These are phyloP conservation scores for Zoysia japonica DNA, from an alignment of 176 grass and related monocot genomes.

Conservation along the genomic window DNA sequence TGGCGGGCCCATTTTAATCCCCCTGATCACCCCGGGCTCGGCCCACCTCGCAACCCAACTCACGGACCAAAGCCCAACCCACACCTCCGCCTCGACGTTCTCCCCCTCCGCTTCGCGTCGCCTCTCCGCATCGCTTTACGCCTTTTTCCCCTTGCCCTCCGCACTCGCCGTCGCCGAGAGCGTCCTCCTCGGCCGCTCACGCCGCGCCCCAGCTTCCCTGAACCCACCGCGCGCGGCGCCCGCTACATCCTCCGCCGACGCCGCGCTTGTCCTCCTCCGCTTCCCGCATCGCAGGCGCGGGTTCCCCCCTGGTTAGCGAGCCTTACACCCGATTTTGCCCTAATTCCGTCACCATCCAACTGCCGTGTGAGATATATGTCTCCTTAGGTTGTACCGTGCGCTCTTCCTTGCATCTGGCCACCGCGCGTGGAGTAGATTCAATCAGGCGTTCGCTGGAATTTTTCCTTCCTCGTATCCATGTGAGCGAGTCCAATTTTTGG, in stretches of 20 bases:
- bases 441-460: slow-evolving; percentile 2
- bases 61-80: slow-evolving; percentile 6
- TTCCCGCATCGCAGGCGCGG: neutral
- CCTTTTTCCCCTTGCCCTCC: neutral
- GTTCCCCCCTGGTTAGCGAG: slow-evolving; percentile 8
- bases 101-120: neutral
- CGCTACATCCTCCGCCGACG: neutral
- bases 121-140: slow-evolving; percentile 6
- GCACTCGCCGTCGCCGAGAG: neutral
- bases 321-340: neutral
- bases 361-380: no score
- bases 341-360: neutral
- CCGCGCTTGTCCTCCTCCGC: neutral
- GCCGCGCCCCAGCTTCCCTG: neutral
- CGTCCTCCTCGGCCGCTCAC: neutral
- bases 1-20: neutral
- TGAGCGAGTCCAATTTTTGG: neutral
- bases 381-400: neutral
- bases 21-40: no score
- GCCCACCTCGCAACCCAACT: neutral
- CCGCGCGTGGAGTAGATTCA: slow-evolving; percentile 17
- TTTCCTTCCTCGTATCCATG: neutral
- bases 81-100: neutral
- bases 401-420: neutral
- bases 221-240: neutral